Evolutionary conservation across 148 eudicot species (phyloP).

Genomic region (Amaranthus palmeri): DNA sequence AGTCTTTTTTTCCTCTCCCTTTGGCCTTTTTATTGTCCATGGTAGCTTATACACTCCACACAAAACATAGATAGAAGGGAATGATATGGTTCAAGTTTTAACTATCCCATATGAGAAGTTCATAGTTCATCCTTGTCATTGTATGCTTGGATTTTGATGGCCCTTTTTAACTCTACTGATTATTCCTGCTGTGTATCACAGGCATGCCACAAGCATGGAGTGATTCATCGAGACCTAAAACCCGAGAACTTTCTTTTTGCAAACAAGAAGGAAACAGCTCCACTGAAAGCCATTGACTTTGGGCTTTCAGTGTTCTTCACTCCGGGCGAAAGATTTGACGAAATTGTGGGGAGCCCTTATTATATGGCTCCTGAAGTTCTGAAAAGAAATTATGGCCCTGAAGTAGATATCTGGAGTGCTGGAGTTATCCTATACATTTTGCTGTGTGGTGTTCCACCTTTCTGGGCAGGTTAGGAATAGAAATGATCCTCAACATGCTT

Average conservation of each 20-base stretch:
- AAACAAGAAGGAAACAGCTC: conserved; percentile 38
- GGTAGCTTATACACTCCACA: no score
- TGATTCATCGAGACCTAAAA: conserved; percentile 44
- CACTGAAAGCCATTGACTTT: conserved; percentile 48
- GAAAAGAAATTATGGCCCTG: conserved; percentile 45
- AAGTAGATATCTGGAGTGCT: conserved; percentile 55
- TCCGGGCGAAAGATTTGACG: conserved; percentile 39
- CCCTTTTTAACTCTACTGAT: not conserved
- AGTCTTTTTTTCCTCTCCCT: not conserved
- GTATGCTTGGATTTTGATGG: not conserved
- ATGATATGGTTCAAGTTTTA: not conserved
- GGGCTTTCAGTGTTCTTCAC: conserved; percentile 46
- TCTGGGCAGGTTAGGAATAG: conserved; percentile 44
- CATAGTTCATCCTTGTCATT: not conserved
- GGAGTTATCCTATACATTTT: conserved; percentile 60
- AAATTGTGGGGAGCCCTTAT: conserved; percentile 55
- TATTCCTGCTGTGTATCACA: conserved; percentile 10
- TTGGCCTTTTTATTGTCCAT: not conserved
- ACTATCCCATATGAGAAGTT: not conserved
- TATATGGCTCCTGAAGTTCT: conserved; percentile 62
- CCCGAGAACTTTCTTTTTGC: conserved; percentile 49
- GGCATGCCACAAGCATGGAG: conserved; percentile 44
- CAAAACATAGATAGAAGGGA: not conserved
- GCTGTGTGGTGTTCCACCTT: conserved; percentile 57
- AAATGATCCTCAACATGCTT: not conserved